Base-by-base conservation (phyloP, 2,329 filamentous ascomycete species). In the Colletotrichum magnum region DNA sequence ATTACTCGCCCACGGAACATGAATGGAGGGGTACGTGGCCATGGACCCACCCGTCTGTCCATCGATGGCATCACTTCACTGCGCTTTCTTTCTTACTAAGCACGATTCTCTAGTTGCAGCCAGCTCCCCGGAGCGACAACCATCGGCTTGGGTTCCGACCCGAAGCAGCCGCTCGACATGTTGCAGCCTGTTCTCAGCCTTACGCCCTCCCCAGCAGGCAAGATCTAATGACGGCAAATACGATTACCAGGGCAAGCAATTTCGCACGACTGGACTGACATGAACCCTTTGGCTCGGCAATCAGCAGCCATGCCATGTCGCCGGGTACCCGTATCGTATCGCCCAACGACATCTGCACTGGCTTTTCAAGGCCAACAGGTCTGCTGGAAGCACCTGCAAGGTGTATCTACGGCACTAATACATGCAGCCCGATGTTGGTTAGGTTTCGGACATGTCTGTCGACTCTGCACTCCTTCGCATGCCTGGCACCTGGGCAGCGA, bases 1-100 rank as follows among this genome's bases (percentile, higher is more conserved):
- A 32, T 9, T 61, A 67, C 58, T 57, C 36, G 24, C 13, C n/a
- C 50, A 26, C 48, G 45, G 26, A 58, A 50, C 24, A 4, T 36
- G 36, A 50, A 51, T 69, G 21, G 66, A 66, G 62, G 62, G 66
- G 62, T 67, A 62, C 45, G 9, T 51, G 16, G 16, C 26, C 48
- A 59, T 16, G 28, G 62, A 50, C 21, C 6, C 45, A 50, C 21
- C 6, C 45, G 18, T 16, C 6, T 26, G 32, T 28, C 6, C 24
- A 16, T 28, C 6, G 24, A 24, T 16, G 21, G 26, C 50, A 32
- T 56, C 60, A 50, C 21, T 24, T 24, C 13, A 36, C 9, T 9
- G 32, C 9, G 24, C 4, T 9, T n/a, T 53, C 48, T 9, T n/a
- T 61, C 48, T 62, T 53, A 62, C 50, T 62, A 50, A 62, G 50